A percentile compares a stretch with the other conserved stretches of the same genome.
phyloP scores from a whole-genome alignment of 108 stramenopile genomes.

The Poteriospumella lacustris region DNA sequence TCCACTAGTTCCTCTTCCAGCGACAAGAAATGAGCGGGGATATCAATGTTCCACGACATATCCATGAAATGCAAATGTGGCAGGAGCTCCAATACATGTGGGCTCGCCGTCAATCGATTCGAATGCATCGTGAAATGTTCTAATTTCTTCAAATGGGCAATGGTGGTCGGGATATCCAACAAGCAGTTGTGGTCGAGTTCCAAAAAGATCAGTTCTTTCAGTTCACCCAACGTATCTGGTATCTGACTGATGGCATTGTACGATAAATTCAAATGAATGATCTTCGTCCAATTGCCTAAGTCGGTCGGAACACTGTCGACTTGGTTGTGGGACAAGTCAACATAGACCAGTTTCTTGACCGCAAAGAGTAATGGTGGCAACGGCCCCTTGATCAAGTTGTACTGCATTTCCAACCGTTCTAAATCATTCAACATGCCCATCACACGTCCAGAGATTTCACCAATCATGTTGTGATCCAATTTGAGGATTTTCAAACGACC shows the following conservation, averaged over 20 bases:
- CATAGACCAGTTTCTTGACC: background rate
- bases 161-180: background rate
- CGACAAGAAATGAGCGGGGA: no score
- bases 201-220: background rate
- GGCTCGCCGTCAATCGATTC: background rate
- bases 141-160: background rate
- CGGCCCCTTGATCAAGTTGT: background rate
- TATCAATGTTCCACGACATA: no score
- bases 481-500: background rate
- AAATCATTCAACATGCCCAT: background rate
- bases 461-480: background rate
- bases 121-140: background rate
- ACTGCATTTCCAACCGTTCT: background rate
- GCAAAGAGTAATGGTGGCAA: background rate
- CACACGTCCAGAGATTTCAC: background rate
- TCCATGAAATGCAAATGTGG: no score
- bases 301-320: background rate
- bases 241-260: background rate
- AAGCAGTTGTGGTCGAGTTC: background rate
- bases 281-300: background rate
- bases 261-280: background rate
- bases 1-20: no score
- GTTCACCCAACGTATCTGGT: background rate
- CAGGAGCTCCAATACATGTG: background rate
- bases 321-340: conserved; percentile 2